phyloP scores from a whole-genome alignment of 1,139 yeast species.

The Wickerhamomyces sp. region DNA sequence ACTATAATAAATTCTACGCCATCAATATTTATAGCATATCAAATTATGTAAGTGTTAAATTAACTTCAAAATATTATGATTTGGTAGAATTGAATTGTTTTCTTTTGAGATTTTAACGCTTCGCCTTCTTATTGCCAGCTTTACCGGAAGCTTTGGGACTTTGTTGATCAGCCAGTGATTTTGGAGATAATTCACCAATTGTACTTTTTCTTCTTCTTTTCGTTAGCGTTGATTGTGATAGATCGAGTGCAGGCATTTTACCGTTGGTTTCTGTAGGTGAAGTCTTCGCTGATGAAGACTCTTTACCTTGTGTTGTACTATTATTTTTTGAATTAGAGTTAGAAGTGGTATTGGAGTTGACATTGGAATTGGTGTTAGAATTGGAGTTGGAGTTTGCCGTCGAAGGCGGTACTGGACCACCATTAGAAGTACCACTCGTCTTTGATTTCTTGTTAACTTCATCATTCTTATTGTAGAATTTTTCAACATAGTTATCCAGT shows the following conservation, averaged over 20 bases:
- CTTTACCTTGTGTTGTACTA: conserved; percentile 1
- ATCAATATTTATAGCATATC: no score
- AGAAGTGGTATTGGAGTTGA: background rate
- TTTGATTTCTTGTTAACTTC: conserved; percentile 13
- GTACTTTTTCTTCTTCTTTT: conserved; percentile 30
- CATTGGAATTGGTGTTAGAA: conserved; percentile 1
- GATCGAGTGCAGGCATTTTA: conserved; percentile 21
- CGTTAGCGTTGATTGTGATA: conserved; percentile 27
- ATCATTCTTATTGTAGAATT: conserved; percentile 7
- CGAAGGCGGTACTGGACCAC: no score
- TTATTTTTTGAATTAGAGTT: conserved; percentile 7
- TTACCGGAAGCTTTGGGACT: background rate
- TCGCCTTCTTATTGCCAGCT: conserved; percentile 2
- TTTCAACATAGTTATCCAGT: conserved; percentile 44
- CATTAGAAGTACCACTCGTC: background rate
- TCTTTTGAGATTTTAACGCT: conserved; percentile 2
- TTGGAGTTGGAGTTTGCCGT: conserved; percentile 2
- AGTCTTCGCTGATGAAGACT: background rate
- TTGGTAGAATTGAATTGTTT: no score
- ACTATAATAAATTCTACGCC: no score
- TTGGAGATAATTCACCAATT: conserved; percentile 19
- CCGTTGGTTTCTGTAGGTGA: conserved; percentile 2
- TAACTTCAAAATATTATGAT: no score
- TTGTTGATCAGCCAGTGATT: conserved; percentile 15
- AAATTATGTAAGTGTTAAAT: no score